A percentile compares a stretch with the other conserved stretches of the same genome.
phyloP scores from a whole-genome alignment of 2,329 filamentous ascomycete species.

The Microcyclospora pomicola region DNA sequence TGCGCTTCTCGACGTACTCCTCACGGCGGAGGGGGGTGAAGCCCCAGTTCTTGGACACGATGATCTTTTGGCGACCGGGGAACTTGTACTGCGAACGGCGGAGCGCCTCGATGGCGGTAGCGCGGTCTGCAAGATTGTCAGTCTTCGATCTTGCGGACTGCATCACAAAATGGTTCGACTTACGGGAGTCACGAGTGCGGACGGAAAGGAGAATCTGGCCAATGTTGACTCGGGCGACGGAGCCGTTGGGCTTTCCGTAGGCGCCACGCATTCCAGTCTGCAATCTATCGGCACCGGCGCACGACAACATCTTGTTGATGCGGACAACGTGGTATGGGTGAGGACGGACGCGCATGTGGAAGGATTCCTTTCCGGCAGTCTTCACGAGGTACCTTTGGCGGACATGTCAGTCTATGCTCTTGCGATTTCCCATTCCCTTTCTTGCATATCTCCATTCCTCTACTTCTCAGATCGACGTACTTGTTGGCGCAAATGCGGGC shows the following conservation, averaged over 20 bases:
- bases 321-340: conserved; percentile 99
- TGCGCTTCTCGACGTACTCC: conserved; percentile 93
- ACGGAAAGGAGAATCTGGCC: conserved; percentile 97
- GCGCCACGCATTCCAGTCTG: conserved; percentile 99
- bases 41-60: conserved; percentile 99
- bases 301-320: conserved; percentile 99
- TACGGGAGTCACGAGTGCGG: conserved; percentile 87
- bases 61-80: conserved; percentile 99
- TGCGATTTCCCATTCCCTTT: conserved; percentile 1
- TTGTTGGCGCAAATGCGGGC: conserved; percentile 99
- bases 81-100: conserved; percentile 99
- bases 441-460: conserved; percentile 1
- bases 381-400: conserved; percentile 49
- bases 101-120: conserved; percentile 91
- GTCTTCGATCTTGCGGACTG: conserved; percentile 9
- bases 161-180: conserved; percentile 25
- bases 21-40: conserved; percentile 97
- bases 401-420: conserved; percentile 6
- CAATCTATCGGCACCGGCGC: conserved; percentile 99
- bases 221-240: conserved; percentile 99
- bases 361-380: conserved; percentile 55
- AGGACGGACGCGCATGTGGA: conserved; percentile 62
- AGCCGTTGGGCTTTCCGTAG: conserved; percentile 98
- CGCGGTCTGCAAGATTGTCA: conserved; percentile 48
- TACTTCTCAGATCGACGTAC: conserved; percentile 34